phyloP scores from a whole-genome alignment of 163 green algal genomes.

The Scenedesmus sp. region DNA sequence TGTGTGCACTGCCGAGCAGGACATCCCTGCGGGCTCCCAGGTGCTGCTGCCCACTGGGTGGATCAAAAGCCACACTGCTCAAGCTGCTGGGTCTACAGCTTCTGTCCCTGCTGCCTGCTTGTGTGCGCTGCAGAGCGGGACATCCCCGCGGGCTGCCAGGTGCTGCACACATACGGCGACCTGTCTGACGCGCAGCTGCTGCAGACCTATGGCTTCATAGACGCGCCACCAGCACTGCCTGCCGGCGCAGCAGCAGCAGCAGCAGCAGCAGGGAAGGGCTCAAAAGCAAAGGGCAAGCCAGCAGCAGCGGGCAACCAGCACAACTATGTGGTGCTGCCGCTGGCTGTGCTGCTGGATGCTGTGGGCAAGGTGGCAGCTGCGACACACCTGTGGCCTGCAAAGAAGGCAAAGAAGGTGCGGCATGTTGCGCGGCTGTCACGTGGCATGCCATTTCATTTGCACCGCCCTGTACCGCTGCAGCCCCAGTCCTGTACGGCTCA shows the following conservation, averaged over 20 bases:
- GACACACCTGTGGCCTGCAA: slow-evolving; percentile 15
- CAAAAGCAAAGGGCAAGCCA: not conserved
- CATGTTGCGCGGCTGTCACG: too few relatives aligned
- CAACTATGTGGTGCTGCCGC: slow-evolving; percentile 65
- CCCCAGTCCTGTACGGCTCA: too few relatives aligned
- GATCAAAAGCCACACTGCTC: too few relatives aligned
- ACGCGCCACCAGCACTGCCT: not conserved
- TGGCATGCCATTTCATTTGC: too few relatives aligned
- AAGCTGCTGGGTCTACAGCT: not conserved
- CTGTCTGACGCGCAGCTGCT: slow-evolving; percentile 83
- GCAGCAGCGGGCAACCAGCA: slow-evolving; percentile 56
- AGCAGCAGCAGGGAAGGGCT: not conserved
- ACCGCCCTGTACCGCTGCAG: too few relatives aligned
- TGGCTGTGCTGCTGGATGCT: slow-evolving; percentile 45
- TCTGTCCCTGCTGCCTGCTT: not conserved
- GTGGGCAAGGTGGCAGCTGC: slow-evolving; percentile 43
- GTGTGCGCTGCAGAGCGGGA: slow-evolving; percentile 62
- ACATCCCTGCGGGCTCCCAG: slow-evolving; percentile 71
- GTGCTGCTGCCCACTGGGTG: too few relatives aligned
- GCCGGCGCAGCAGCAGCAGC: too few relatives aligned
- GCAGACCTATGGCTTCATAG: slow-evolving; percentile 85
- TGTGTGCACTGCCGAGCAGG: slow-evolving; percentile 62
- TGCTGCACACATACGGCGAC: slow-evolving; percentile 85
- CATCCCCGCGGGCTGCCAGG: slow-evolving; percentile 72
- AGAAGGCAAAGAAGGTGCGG: slow-evolving; percentile 11